Evolutionary conservation across 116 monocot species (phyloP).

Genomic region (Phalaenopsis hybrid): DNA sequence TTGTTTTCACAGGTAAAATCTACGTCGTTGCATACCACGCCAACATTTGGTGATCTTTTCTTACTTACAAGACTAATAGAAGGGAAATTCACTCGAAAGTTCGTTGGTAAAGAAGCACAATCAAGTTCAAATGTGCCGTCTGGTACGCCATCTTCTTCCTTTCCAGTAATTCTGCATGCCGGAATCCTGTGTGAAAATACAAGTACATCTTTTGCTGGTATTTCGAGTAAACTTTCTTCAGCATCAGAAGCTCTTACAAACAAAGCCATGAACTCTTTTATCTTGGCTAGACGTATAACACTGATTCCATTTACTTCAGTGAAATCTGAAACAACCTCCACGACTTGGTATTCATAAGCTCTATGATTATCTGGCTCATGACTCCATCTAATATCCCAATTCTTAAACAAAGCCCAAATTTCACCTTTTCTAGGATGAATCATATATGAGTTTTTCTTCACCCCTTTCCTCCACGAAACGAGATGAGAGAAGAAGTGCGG

Average conservation of each 20-base stretch:
- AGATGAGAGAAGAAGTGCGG: constrained; percentile 62
- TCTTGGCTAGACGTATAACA: constrained; percentile 37
- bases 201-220: constrained; percentile 44
- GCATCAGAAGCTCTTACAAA: constrained; percentile 24
- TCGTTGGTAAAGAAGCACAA: constrained; percentile 50
- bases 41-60: neutral
- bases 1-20: neutral
- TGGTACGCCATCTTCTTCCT: constrained; percentile 54
- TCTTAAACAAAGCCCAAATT: constrained; percentile 73
- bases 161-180: constrained; percentile 45
- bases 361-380: constrained; percentile 19
- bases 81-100: constrained; percentile 29
- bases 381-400: constrained; percentile 38
- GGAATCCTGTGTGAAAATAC: constrained; percentile 75
- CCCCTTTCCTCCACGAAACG: constrained; percentile 27
- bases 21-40: neutral
- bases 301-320: constrained; percentile 21
- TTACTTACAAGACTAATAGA: constrained; percentile 28
- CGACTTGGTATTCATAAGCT: constrained; percentile 41
- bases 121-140: constrained; percentile 73
- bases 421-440: constrained; percentile 64
- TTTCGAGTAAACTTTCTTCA: constrained; percentile 1
- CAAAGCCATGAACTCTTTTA: constrained; percentile 66
- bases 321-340: constrained; percentile 53
- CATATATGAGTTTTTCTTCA: constrained; percentile 31